phyloP scores from a whole-genome alignment of 2,329 filamentous ascomycete genomes.

The Ceratocystis papillata region DNA sequence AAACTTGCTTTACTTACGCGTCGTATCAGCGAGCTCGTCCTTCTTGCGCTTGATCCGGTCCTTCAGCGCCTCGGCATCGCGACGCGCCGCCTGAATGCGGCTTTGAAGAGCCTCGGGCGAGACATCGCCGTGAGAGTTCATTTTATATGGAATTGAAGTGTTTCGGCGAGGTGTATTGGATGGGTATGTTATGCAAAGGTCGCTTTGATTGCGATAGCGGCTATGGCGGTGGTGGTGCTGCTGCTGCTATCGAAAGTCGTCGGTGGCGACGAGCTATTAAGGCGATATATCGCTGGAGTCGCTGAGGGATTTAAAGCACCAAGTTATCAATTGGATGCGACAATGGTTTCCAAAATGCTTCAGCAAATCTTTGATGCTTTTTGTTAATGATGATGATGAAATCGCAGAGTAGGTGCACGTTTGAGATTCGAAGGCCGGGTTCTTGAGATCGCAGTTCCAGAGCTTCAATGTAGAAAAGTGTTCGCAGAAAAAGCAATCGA shows the following conservation, averaged over 20 bases:
- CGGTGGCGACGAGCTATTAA: neutral
- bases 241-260: neutral
- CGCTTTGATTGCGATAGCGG: neutral
- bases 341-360: neutral
- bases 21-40: slow-evolving; percentile 97
- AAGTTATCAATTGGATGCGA: neutral
- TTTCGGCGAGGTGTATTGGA: neutral
- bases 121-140: slow-evolving; percentile 53
- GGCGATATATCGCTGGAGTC: neutral
- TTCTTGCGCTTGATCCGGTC: slow-evolving; percentile 99
- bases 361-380: neutral
- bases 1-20: slow-evolving; percentile 56
- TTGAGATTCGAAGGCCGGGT: neutral
- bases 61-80: slow-evolving; percentile 95
- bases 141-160: slow-evolving; percentile 29
- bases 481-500: neutral
- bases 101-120: slow-evolving; percentile 78
- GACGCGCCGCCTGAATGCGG: slow-evolving; percentile 80
- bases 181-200: neutral
- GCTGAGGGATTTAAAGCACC: no score
- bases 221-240: neutral
- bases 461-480: neutral
- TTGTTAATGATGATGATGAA: neutral
- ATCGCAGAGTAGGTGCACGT: neutral
- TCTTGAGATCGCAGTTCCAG: no score